phyloP scores from a whole-genome alignment of 73 alveolate species.

The Paramecium octaurelia region DNA sequence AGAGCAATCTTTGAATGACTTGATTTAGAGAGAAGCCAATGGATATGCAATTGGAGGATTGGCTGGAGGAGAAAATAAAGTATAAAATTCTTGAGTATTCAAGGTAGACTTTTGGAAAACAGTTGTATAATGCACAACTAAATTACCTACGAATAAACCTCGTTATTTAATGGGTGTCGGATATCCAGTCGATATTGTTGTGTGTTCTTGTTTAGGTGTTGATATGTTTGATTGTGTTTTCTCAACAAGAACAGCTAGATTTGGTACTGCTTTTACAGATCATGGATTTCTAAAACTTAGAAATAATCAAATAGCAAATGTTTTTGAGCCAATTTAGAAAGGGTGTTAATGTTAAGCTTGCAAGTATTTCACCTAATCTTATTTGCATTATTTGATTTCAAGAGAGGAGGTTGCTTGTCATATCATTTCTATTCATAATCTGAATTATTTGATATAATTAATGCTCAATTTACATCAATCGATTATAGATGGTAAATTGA shows the following conservation, averaged over 20 bases:
- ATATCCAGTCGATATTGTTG: slow-evolving; percentile 97
- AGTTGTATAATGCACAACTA: slow-evolving; percentile 89
- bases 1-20: slow-evolving; percentile 79
- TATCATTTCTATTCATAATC: slow-evolving; percentile 92
- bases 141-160: slow-evolving; percentile 97
- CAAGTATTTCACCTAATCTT: slow-evolving; percentile 88
- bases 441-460: slow-evolving; percentile 72
- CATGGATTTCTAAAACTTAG: slow-evolving; percentile 89
- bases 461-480: slow-evolving; percentile 86
- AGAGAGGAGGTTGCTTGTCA: slow-evolving; percentile 88
- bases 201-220: slow-evolving; percentile 98
- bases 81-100: neutral
- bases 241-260: slow-evolving; percentile 98
- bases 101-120: slow-evolving; percentile 92
- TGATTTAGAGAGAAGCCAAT: slow-evolving; percentile 91
- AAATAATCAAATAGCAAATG: slow-evolving; percentile 69
- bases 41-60: slow-evolving; percentile 99
- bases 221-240: slow-evolving; percentile 99
- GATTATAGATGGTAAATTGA: slow-evolving; percentile 78
- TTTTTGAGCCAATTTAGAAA: slow-evolving; percentile 91
- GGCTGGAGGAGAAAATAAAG: slow-evolving; percentile 99
- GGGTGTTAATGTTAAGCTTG: slow-evolving; percentile 94
- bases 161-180: slow-evolving; percentile 99
- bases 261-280: slow-evolving; percentile 96
- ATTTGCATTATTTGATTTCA: slow-evolving; percentile 75